These are phyloP conservation scores for Psilocybe subaeruginosa DNA, from an alignment of 768 basidiomycete genomes.

Conservation along the genomic window DNA sequence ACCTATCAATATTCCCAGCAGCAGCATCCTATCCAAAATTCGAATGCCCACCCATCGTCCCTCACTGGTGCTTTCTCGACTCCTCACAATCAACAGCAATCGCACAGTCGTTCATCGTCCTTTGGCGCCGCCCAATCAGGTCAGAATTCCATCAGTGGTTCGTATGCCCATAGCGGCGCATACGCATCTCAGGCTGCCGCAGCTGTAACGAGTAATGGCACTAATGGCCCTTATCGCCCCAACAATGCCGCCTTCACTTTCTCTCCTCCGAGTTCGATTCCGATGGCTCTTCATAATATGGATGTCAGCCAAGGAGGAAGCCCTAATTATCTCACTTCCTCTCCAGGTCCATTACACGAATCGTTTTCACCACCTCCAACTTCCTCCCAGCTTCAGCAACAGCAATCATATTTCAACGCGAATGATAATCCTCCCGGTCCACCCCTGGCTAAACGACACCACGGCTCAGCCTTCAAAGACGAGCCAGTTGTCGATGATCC, in stretches of 20 bases:
- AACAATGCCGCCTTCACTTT: slow-evolving; percentile 17
- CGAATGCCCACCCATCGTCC: slow-evolving; percentile 19
- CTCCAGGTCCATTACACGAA: slow-evolving; percentile 31
- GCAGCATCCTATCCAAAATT: slow-evolving; percentile 1
- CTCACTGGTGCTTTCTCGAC: slow-evolving; percentile 24
- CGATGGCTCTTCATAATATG: slow-evolving; percentile 1
- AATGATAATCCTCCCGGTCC: slow-evolving; percentile 13
- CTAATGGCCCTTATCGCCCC: slow-evolving; percentile 15
- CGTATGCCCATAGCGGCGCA: slow-evolving; percentile 13
- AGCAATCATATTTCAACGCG: slow-evolving; percentile 24
- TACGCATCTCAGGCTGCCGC: slow-evolving; percentile 16
- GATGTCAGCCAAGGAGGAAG: slow-evolving; percentile 8
- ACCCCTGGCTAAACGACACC: slow-evolving; percentile 40
- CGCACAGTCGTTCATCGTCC: slow-evolving; percentile 20
- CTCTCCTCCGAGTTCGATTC: slow-evolving; percentile 4
- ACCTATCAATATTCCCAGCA: slow-evolving; percentile 18
- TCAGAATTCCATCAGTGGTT: slow-evolving; percentile 10
- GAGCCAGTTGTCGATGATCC: slow-evolving; percentile 37
- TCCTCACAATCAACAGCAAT: slow-evolving; percentile 20
- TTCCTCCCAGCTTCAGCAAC: slow-evolving; percentile 17
- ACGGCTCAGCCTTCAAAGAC: slow-evolving; percentile 31
- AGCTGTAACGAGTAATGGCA: slow-evolving; percentile 6
- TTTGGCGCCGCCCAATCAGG: slow-evolving; percentile 16
- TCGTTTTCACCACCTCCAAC: slow-evolving; percentile 23
- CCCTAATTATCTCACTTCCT: slow-evolving; percentile 19